A percentile compares a stretch with the other conserved stretches of the same genome.
Evolutionary conservation across 2,329 filamentous ascomycete genomes (phyloP).

Genomic region (Neospermospora avenae): DNA sequence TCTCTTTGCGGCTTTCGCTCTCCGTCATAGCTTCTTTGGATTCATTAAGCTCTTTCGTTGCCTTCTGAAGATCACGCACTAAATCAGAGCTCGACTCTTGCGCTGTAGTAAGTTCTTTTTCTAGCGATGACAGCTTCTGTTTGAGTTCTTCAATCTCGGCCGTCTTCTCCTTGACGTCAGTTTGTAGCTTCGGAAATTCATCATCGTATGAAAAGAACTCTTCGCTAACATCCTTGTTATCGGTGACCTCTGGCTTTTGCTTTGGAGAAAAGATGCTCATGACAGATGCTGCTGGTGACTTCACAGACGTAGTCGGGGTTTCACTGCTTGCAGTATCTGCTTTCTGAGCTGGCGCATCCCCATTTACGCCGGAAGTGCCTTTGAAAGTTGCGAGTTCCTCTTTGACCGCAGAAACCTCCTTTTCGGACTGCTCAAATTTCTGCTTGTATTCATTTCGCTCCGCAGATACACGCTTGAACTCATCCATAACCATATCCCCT

Average conservation of each 20-base stretch:
- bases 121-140: constrained; percentile 63
- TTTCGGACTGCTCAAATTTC: constrained; percentile 67
- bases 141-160: constrained; percentile 70
- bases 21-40: constrained; percentile 59
- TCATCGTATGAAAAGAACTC: constrained; percentile 93
- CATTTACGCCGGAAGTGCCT: constrained; percentile 34
- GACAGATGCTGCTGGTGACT: constrained; percentile 48
- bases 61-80: constrained; percentile 43
- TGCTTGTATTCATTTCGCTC: constrained; percentile 80
- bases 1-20: constrained; percentile 20
- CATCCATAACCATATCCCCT: constrained; percentile 89
- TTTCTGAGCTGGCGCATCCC: constrained; percentile 19
- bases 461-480: constrained; percentile 79
- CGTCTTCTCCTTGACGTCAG: constrained; percentile 66
- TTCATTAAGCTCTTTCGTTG: constrained; percentile 58
- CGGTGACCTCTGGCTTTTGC: constrained; percentile 39
- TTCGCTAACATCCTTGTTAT: constrained; percentile 46
- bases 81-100: constrained; percentile 69
- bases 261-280: constrained; percentile 49
- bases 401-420: constrained; percentile 56
- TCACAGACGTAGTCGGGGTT: constrained; percentile 37
- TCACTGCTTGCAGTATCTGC: constrained; percentile 27
- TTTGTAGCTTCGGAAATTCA: constrained; percentile 78
- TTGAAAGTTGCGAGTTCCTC: constrained; percentile 61
- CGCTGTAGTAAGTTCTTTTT: constrained; percentile 66